Evolutionary conservation across 306 rosid genomes (phyloP).

Genomic region (Biancaea sappan): DNA sequence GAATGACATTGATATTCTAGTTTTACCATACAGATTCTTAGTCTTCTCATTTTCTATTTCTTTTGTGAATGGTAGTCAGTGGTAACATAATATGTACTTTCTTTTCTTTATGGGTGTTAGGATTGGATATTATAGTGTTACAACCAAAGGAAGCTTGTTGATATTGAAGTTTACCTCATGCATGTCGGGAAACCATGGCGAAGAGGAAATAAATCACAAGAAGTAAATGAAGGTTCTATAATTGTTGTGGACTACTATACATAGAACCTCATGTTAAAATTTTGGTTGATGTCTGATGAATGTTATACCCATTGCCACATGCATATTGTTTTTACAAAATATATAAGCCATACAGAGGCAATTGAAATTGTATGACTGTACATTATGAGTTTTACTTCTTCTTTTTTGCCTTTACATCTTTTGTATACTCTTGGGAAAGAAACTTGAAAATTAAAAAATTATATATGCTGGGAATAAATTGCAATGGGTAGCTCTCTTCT

Average conservation of each 20-base stretch:
- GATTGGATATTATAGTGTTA: conserved; percentile 90
- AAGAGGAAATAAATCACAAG: conserved; percentile 52
- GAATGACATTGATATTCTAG: conserved; percentile 1
- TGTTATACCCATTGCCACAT: conserved; percentile 9
- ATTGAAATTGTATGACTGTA: background rate
- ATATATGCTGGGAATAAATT: conserved; percentile 2
- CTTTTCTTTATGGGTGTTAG: conserved; percentile 44
- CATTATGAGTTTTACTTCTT: background rate
- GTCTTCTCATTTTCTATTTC: conserved; percentile 14
- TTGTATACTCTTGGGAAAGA: background rate
- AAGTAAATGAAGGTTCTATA: conserved; percentile 53
- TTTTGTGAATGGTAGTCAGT: conserved; percentile 8
- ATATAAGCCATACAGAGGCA: conserved; percentile 21
- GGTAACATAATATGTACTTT: conserved; percentile 25
- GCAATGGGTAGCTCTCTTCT: background rate
- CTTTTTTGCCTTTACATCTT: background rate
- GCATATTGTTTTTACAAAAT: conserved; percentile 2
- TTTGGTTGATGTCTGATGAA: conserved; percentile 9
- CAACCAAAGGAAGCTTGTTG: conserved; percentile 73
- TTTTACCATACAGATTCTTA: background rate
- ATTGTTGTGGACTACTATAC: conserved; percentile 5
- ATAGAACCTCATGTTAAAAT: conserved; percentile 17
- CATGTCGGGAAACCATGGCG: conserved; percentile 94
- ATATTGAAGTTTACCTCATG: conserved; percentile 76
- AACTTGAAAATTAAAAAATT: background rate